Conservation (phyloP, 805 yeast species). For the Ogataea paraovalis region DNA sequence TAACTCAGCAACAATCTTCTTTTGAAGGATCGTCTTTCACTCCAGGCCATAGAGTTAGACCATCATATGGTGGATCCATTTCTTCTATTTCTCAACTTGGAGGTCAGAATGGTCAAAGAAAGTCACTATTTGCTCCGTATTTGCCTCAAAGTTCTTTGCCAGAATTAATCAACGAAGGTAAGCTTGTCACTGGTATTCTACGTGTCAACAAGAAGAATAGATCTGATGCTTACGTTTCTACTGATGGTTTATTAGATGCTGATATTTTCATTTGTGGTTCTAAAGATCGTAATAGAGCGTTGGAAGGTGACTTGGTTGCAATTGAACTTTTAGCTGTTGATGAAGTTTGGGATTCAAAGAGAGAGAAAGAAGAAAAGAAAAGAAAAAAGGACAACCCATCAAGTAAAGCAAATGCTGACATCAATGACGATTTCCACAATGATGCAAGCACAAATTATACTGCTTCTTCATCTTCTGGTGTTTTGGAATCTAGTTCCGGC, state of each 20-base stretch:
- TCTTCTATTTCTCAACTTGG: conserved; percentile 43
- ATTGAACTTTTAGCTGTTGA: conserved; percentile 92
- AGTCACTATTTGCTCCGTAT: conserved; percentile 92
- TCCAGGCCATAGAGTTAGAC: conserved; percentile 77
- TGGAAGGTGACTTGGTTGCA: conserved; percentile 96
- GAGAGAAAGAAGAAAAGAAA: conserved; percentile 96
- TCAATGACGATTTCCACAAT: conserved; percentile 69
- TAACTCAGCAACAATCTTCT: conserved; percentile 5
- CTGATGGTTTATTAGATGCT: conserved; percentile 93
- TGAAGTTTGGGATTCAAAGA: conserved; percentile 95
- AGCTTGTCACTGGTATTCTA: conserved; percentile 85
- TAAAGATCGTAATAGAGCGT: conserved; percentile 94
- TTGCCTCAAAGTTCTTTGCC: conserved; percentile 92
- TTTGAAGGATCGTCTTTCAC: conserved; percentile 40
- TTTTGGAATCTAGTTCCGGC: conserved; percentile 23
- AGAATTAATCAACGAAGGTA: conserved; percentile 81
- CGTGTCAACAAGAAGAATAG: conserved; percentile 95
- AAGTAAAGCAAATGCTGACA: conserved; percentile 31
- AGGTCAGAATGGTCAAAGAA: conserved; percentile 45
- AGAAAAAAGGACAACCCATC: conserved; percentile 50
- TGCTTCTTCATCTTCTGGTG: conserved; percentile 21
- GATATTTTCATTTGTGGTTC: conserved; percentile 98
- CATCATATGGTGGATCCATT: conserved; percentile 64
- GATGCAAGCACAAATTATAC: conserved; percentile 63
- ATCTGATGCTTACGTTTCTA: conserved; percentile 97